Conservation (phyloP, 768 basidiomycete genomes). For the Termitomyces sp. region DNA sequence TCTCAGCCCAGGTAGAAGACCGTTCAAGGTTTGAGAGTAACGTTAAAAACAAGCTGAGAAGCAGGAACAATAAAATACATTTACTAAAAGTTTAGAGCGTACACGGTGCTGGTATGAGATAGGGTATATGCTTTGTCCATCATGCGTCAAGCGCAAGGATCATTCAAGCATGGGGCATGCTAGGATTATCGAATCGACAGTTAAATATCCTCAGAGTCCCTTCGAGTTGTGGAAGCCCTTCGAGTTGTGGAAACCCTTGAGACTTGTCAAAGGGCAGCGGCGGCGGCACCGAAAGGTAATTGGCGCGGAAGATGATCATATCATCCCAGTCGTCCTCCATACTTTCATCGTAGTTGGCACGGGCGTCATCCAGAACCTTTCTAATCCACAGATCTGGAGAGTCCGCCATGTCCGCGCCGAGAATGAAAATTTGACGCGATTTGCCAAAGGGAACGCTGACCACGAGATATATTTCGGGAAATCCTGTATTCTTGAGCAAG, state of each 20-base stretch:
- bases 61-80: background rate
- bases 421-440: slow-evolving; percentile 1
- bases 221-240: background rate
- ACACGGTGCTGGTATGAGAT: no score
- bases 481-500: slow-evolving; percentile 1
- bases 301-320: background rate
- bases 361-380: background rate
- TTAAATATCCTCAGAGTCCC: background rate
- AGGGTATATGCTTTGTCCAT: background rate
- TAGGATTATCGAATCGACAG: background rate
- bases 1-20: background rate
- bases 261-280: background rate
- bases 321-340: background rate
- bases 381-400: slow-evolving; percentile 1
- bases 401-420: slow-evolving; percentile 2
- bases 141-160: no score
- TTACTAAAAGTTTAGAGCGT: no score
- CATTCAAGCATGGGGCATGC: background rate
- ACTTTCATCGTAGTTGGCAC: background rate
- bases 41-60: no score
- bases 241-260: no score
- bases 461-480: background rate
- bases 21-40: background rate
- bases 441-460: slow-evolving; percentile 2
- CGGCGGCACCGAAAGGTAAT: background rate